Percentiles rank a stretch among this genome's conserved stretches.
Conservation (phyloP, 768 basidiomycete genomes). For the Chlorophyllum brunneum region DNA sequence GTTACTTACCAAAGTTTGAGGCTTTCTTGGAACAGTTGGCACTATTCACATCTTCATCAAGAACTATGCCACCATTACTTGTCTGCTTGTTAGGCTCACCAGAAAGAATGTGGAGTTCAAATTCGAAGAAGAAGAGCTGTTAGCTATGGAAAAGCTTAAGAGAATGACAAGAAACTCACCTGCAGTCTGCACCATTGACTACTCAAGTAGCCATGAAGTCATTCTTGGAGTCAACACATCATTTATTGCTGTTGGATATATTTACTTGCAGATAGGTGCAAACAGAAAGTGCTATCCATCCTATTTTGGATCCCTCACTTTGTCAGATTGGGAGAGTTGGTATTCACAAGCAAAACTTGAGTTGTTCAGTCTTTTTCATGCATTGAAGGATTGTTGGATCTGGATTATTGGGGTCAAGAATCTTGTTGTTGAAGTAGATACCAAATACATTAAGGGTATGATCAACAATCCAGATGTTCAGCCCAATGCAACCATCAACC, state of each 20-base stretch:
- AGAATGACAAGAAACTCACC: slow-evolving; percentile 11
- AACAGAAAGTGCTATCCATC: slow-evolving; percentile 8
- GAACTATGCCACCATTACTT: slow-evolving; percentile 16
- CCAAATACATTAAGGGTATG: slow-evolving; percentile 33
- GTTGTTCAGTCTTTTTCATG: slow-evolving; percentile 7
- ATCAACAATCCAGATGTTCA: slow-evolving; percentile 33
- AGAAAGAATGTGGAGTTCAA: slow-evolving; percentile 21
- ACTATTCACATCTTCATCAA: slow-evolving; percentile 22
- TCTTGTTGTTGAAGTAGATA: slow-evolving; percentile 25
- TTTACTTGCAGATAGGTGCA: slow-evolving; percentile 3
- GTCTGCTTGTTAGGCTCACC: slow-evolving; percentile 19
- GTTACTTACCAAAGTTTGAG: slow-evolving; percentile 12
- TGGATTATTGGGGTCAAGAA: slow-evolving; percentile 23
- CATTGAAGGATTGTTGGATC: not conserved
- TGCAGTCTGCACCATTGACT: slow-evolving; percentile 22
- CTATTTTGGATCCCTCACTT: not conserved
- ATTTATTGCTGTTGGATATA: slow-evolving; percentile 15
- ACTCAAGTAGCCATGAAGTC: slow-evolving; percentile 17
- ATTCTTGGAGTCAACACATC: slow-evolving; percentile 35
- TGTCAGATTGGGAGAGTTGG: not conserved
- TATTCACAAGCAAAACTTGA: slow-evolving; percentile 36
- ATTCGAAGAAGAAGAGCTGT: slow-evolving; percentile 9
- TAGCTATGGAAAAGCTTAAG: slow-evolving; percentile 14
- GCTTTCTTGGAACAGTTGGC: slow-evolving; percentile 23
- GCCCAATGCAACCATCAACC: slow-evolving; percentile 33